Conservation (phyloP, 768 basidiomycete genomes). For the Tricholoma matsutake region DNA sequence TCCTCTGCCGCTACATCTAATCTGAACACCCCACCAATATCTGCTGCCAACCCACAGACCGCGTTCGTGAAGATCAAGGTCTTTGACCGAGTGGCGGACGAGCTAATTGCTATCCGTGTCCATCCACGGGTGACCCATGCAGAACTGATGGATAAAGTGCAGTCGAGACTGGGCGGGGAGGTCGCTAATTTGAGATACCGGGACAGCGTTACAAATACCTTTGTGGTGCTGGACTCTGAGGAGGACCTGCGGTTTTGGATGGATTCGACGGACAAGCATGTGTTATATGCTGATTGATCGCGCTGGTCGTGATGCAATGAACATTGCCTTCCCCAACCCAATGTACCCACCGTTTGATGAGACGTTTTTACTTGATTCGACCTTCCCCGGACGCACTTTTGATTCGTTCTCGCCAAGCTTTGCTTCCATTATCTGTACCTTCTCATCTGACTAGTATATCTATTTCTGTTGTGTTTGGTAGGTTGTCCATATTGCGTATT, state of each 20-base stretch:
- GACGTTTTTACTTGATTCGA: slow-evolving; percentile 16
- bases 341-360: background rate
- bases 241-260: slow-evolving; percentile 70
- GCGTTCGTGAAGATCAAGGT: slow-evolving; percentile 99
- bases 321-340: background rate
- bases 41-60: slow-evolving; percentile 72
- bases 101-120: slow-evolving; percentile 95
- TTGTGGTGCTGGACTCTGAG: slow-evolving; percentile 63
- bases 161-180: slow-evolving; percentile 77
- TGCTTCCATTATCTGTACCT: slow-evolving; percentile 10
- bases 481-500: background rate
- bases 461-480: slow-evolving; percentile 2
- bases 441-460: slow-evolving; percentile 7
- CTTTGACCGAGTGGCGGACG: slow-evolving; percentile 89
- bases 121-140: slow-evolving; percentile 85
- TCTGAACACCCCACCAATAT: slow-evolving; percentile 68
- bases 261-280: slow-evolving; percentile 75
- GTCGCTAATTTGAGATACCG: slow-evolving; percentile 70
- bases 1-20: slow-evolving; percentile 48
- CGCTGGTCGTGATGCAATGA: background rate
- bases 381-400: slow-evolving; percentile 12
- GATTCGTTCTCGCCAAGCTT: background rate
- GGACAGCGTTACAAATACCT: slow-evolving; percentile 62
- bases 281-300: slow-evolving; percentile 72
- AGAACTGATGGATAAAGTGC: slow-evolving; percentile 91